Evolutionary conservation across 257 asterid genomes (phyloP), one percentile per base, ranked within the genome.

Genomic region (Ophiorrhiza pumila): DNA sequence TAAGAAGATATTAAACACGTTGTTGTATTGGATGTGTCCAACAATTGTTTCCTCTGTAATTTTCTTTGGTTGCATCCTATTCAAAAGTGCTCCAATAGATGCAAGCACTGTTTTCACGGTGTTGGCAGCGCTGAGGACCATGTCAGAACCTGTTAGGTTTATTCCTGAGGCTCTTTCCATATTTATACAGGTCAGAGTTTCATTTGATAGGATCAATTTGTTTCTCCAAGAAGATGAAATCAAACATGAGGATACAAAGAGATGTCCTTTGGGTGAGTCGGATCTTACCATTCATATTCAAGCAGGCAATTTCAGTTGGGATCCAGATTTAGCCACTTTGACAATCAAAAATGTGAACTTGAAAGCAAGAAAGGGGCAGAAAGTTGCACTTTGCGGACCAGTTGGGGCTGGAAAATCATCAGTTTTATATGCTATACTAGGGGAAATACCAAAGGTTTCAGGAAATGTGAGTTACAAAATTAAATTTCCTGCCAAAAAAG

Each of bases 341-440:
- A 79, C 90, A 15, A 60, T 88, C 34, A 71, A 55, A 56, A 78
- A 71, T 23, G 45, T 87, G 2, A 59, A 75, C 2, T 31, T 91
- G 49, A 73, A 82, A 68, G 89, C 82, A 39, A 69, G 58, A 59
- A 13, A 1, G 4, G 96, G 96, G 52, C 82, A 84, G 78, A 91
- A 91, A 82, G 78, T 88, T 39, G 93, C 90, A 1, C 77, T 91
- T 68, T 90, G 96, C 55, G 97, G 97, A 57, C 86, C 89, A 0
- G 93, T 91, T 73, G 97, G 97, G 12, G 83, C 90, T 4, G 97
- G 97, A 17, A 91, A 91, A 53, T 91, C 97, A 10, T 91, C 97
- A 0, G 80, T 91, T 39, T 73, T 91, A 73, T 71, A 77, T 69
- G 89, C 96, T 25, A 84, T 91, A 39, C 90, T 91, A 15, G 89